Percentiles rank a stretch among this genome's conserved stretches.
Conservation (phyloP, 116 monocot genomes). For the Zostera marina region DNA sequence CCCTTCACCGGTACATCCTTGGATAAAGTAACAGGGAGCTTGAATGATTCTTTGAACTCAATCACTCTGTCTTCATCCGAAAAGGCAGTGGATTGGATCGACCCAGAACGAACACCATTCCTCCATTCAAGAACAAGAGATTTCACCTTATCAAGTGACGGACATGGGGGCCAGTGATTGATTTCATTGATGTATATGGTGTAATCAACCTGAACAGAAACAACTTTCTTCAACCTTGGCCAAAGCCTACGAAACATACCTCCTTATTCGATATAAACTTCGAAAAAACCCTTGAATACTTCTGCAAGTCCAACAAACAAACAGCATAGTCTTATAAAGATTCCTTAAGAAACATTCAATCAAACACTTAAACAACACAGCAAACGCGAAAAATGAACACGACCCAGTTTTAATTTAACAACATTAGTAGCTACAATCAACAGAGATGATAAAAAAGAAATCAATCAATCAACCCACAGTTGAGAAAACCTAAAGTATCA, state of each 20-base stretch:
- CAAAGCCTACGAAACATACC: constrained; percentile 57
- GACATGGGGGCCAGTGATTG: constrained; percentile 83
- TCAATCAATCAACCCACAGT: too few species aligned
- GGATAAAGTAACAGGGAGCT: constrained; percentile 33
- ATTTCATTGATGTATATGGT: constrained; percentile 60
- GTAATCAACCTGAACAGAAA: constrained; percentile 43
- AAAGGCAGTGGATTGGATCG: constrained; percentile 21
- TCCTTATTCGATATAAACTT: neutral
- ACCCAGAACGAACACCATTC: constrained; percentile 47
- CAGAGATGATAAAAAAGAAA: neutral
- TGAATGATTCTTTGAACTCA: constrained; percentile 70
- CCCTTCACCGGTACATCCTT: constrained; percentile 32
- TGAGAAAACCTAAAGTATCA: neutral
- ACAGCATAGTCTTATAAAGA: neutral
- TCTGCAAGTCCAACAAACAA: neutral
- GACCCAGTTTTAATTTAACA: neutral
- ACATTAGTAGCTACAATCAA: neutral
- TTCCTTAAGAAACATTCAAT: too few species aligned
- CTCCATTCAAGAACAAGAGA: constrained; percentile 67
- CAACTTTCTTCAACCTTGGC: constrained; percentile 37
- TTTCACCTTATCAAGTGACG: constrained; percentile 45
- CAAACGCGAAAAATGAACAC: neutral
- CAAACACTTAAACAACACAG: neutral
- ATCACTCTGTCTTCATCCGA: constrained; percentile 32
- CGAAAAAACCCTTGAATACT: neutral